These are phyloP conservation scores for Penicillium egyptiacum DNA, from an alignment of 495 filamentous ascomycete species.

Conservation along the genomic window DNA sequence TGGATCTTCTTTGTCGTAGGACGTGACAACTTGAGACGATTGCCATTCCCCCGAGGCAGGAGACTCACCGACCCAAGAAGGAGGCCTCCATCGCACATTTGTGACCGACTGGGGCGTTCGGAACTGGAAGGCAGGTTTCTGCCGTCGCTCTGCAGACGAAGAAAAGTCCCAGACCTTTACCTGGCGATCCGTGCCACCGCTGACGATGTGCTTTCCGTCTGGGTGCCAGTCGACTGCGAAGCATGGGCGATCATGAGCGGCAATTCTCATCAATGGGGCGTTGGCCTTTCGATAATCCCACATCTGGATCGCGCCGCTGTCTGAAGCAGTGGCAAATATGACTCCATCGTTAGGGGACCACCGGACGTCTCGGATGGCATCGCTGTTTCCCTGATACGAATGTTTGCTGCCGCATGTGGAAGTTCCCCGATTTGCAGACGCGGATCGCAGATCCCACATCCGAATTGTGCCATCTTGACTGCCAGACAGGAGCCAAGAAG, in stretches of 20 bases:
- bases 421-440: conserved; percentile 46
- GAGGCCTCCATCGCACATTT: conserved; percentile 82
- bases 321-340: conserved; percentile 86
- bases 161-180: conserved; percentile 94
- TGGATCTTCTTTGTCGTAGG: conserved; percentile 65
- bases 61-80: conserved; percentile 67
- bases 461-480: conserved; percentile 91
- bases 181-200: conserved; percentile 76
- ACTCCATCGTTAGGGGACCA: conserved; percentile 86
- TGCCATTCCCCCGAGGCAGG: conserved; percentile 64
- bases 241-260: conserved; percentile 79
- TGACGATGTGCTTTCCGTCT: conserved; percentile 86
- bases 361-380: conserved; percentile 80
- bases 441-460: conserved; percentile 69
- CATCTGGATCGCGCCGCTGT: conserved; percentile 73
- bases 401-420: conserved; percentile 56
- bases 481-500: conserved; percentile 76
- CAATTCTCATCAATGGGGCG: conserved; percentile 67
- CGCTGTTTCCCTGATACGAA: conserved; percentile 63
- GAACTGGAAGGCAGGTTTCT: conserved; percentile 66
- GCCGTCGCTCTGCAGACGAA: conserved; percentile 69
- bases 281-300: conserved; percentile 66
- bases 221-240: conserved; percentile 92
- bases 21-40: conserved; percentile 66
- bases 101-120: conserved; percentile 67